Percentiles rank a stretch among this genome's conserved stretches.
phyloP scores from a whole-genome alignment of 139 green algal genomes.

The Parachlorella kessleri region DNA sequence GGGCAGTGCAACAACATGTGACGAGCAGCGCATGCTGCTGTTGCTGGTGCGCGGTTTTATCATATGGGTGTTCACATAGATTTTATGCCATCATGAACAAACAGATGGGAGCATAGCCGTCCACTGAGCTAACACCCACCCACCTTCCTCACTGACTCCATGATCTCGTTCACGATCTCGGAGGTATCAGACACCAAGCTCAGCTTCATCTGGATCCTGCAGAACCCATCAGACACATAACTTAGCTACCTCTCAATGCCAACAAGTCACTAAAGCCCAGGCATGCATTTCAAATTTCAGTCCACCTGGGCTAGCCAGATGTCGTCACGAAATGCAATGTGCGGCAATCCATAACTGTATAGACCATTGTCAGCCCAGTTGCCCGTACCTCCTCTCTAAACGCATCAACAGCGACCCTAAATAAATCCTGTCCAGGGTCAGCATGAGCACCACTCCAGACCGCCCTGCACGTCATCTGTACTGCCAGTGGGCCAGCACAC shows the following conservation, averaged over 20 bases:
- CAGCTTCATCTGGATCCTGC: conserved; percentile 30
- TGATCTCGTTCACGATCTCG: conserved; percentile 78
- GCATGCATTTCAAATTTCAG: too few relatives aligned
- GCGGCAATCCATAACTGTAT: too few relatives aligned
- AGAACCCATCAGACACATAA: background rate
- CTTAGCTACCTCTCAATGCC: background rate
- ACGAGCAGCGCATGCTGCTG: background rate
- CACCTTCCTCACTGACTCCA: conserved; percentile 25
- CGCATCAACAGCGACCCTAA: background rate
- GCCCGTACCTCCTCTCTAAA: background rate
- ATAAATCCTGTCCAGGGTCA: background rate
- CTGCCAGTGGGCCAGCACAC: background rate
- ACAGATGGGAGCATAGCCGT: background rate
- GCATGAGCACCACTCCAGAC: background rate
- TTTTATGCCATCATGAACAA: background rate
- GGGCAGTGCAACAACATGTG: background rate
- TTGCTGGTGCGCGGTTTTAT: background rate
- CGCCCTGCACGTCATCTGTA: background rate
- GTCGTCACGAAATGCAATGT: too few relatives aligned
- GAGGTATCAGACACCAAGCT: conserved; percentile 68
- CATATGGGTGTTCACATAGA: too few relatives aligned
- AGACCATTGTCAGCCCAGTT: too few relatives aligned
- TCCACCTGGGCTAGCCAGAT: too few relatives aligned
- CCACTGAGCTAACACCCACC: background rate
- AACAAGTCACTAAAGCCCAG: too few relatives aligned